Percentiles rank a stretch among this genome's conserved stretches.
Evolutionary conservation across 2,329 filamentous ascomycete species (phyloP).

Genomic region (Aplosporella prunicola): DNA sequence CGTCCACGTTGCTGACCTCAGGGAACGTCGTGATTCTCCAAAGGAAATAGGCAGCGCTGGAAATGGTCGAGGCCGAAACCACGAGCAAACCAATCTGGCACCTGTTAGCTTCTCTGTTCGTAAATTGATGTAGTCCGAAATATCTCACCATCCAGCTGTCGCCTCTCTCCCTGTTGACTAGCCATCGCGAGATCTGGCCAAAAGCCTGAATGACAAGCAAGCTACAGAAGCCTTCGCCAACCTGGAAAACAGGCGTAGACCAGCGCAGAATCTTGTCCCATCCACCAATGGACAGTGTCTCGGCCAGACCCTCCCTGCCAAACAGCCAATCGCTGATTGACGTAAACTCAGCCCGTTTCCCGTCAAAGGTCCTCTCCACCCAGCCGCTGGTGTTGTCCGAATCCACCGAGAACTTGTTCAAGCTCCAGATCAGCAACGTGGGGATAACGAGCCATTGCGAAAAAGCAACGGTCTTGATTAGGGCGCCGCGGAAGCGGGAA

Average conservation of each 20-base stretch:
- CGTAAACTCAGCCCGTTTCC: slow-evolving; percentile 52
- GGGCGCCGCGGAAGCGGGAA: slow-evolving; percentile 63
- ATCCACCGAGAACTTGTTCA: slow-evolving; percentile 92
- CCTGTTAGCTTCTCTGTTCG: slow-evolving; percentile 24
- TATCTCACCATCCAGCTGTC: slow-evolving; percentile 87
- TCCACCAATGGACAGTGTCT: slow-evolving; percentile 67
- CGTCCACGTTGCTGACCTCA: slow-evolving; percentile 84
- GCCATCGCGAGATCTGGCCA: slow-evolving; percentile 87
- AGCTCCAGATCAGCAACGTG: slow-evolving; percentile 80
- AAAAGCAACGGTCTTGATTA: slow-evolving; percentile 60
- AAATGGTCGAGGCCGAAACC: slow-evolving; percentile 82
- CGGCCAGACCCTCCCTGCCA: slow-evolving; percentile 72
- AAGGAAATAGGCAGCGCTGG: slow-evolving; percentile 88
- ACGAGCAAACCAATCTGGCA: slow-evolving; percentile 75
- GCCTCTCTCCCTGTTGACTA: slow-evolving; percentile 85
- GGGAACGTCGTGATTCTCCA: slow-evolving; percentile 93
- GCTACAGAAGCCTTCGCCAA: slow-evolving; percentile 93
- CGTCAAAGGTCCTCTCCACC: slow-evolving; percentile 70
- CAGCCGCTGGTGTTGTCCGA: slow-evolving; percentile 61
- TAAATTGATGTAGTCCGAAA: background rate
- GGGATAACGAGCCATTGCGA: slow-evolving; percentile 85
- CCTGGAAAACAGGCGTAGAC: slow-evolving; percentile 88
- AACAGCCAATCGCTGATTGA: slow-evolving; percentile 77
- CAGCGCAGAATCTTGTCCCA: slow-evolving; percentile 88
- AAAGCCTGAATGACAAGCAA: slow-evolving; percentile 89